Evolutionary conservation across 2,329 filamentous ascomycete species (phyloP), one percentile per base, ranked within the genome.

Genomic region (Paramyrothecium sp.): DNA sequence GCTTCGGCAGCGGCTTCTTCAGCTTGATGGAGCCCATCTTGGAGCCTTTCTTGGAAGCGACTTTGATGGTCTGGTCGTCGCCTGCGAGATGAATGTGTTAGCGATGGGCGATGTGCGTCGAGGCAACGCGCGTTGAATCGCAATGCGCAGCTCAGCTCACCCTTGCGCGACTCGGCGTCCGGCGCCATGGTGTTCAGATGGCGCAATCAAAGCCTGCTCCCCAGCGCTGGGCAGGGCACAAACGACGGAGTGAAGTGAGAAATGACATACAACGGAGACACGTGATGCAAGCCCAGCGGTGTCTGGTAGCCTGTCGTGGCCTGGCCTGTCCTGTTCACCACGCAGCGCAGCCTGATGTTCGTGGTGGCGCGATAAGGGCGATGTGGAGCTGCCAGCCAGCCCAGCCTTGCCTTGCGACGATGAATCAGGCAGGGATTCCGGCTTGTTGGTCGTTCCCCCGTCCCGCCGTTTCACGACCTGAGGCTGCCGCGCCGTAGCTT

Each of bases 11-110:
- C 2, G 80, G 72, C 64, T 85, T 89, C 73, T 87, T 90, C 21
- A 91, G 69, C 65, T 87, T 89, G 55, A 89, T 80, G 7, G 74
- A 72, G 41, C 80, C 82, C 49, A 77, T 79, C 63, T 81, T 81
- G 53, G 67, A 61, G 56, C 77, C 74, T 61, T 82, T 84, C 66
- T 85, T 87, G 3, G 84, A 82, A 56, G 83, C 81, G 63, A 86
- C 84, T 70, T 87, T 87, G 70, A 86, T 86, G 23, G 83, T 86
- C 60, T 78, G 78, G 64, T 86, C 83, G 49, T 85, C 83, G 59
- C 81, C 82, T 74, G 67, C 26, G 55, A 50, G 41, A 51, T 56
- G 48, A 46, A 33, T 46, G 64, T 61, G 38, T 44, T 12, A 44
- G 48, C 22, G 48, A 16, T 51, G 48, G 10, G 12, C 26, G 22